A percentile compares a stretch with the other conserved stretches of the same genome.
Evolutionary conservation across 2,329 filamentous ascomycete species (phyloP).

Genomic region (Colletotrichum karsti): DNA sequence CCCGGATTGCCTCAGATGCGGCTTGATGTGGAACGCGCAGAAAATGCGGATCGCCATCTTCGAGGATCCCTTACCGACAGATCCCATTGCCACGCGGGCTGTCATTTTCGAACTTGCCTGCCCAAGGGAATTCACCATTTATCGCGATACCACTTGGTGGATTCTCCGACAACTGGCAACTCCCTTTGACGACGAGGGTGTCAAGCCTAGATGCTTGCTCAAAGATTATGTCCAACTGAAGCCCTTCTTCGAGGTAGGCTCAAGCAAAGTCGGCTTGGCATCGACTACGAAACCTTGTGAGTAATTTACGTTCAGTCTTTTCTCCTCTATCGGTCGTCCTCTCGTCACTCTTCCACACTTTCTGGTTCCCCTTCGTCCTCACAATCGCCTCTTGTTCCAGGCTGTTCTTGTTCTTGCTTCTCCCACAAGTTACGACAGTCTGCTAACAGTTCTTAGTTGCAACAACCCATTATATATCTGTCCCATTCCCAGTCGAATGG

Average conservation of each 20-base stretch:
- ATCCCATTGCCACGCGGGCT: constrained; percentile 38
- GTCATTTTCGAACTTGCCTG: constrained; percentile 51
- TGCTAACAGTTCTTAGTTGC: constrained; percentile 31
- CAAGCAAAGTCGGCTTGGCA: constrained; percentile 34
- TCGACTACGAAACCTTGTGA: constrained; percentile 41
- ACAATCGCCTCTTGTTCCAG: background rate
- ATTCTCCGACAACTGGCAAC: constrained; percentile 42
- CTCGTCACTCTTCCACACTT: too few species aligned
- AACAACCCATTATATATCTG: constrained; percentile 35
- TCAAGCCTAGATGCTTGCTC: constrained; percentile 34
- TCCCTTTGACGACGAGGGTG: constrained; percentile 24
- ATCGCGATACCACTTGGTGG: constrained; percentile 52
- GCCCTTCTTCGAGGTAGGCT: constrained; percentile 23
- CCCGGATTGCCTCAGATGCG: constrained; percentile 45
- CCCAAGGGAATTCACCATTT: constrained; percentile 42
- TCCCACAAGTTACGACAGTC: background rate
- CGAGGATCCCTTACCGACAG: constrained; percentile 49
- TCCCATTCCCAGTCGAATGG: constrained; percentile 39
- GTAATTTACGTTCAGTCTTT: constrained; percentile 1
- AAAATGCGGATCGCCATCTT: constrained; percentile 45
- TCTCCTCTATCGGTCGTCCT: too few species aligned
- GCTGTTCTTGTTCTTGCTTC: background rate
- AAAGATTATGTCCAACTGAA: constrained; percentile 34
- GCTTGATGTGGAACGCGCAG: constrained; percentile 35
- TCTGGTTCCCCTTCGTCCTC: background rate